Evolutionary conservation across 805 yeast species (phyloP).

Genomic region (Myxozyma lipomycoides): DNA sequence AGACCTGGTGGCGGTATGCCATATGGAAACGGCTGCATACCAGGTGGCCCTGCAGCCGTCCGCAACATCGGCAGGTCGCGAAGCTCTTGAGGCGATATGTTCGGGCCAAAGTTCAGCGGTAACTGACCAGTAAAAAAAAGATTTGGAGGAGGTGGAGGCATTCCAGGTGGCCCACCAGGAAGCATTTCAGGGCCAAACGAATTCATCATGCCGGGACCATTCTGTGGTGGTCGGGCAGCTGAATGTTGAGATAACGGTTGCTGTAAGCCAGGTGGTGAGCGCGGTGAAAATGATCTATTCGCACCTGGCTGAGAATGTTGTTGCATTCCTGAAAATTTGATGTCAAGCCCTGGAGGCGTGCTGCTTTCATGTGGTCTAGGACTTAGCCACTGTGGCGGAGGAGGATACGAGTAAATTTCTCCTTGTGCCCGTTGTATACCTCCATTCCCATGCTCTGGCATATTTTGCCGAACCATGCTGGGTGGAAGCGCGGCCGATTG

Average conservation of each 20-base stretch:
- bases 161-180: background rate
- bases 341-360: no score
- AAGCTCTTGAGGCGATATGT: background rate
- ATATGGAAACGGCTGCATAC: conserved; percentile 4
- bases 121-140: background rate
- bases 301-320: no score
- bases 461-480: no score
- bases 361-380: no score
- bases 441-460: no score
- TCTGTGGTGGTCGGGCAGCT: conserved; percentile 6
- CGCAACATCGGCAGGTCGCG: background rate
- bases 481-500: no score
- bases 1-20: conserved; percentile 3
- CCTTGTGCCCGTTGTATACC: no score
- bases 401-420: no score
- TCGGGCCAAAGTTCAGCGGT: no score
- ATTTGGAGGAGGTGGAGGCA: conserved; percentile 1
- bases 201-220: background rate
- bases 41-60: background rate
- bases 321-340: no score
- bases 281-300: conserved; percentile 3
- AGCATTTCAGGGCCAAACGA: background rate
- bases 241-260: conserved; percentile 8
- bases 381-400: no score
- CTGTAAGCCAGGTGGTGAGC: background rate